Evolutionary conservation across 2,329 filamentous ascomycete species (phyloP).

Genomic region (Aspergillus proliferans): DNA sequence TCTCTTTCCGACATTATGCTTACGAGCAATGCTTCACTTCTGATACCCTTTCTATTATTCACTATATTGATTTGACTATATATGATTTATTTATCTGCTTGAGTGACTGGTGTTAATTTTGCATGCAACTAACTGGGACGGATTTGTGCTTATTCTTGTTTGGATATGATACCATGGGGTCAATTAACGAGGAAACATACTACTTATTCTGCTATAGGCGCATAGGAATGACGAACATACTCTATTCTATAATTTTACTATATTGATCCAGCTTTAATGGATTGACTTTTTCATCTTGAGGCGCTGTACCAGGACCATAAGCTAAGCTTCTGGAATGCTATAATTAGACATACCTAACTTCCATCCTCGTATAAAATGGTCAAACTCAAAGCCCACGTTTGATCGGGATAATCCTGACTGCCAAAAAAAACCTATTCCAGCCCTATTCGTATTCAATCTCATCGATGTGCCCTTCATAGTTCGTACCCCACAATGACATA

Average conservation of each 20-base stretch:
- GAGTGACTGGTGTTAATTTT: neutral
- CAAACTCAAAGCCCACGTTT: too few relatives aligned
- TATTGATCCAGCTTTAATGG: too few relatives aligned
- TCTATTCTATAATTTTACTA: neutral
- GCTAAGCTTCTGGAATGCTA: too few relatives aligned
- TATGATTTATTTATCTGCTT: neutral
- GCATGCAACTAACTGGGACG: neutral
- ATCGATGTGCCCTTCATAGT: too few relatives aligned
- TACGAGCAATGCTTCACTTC: neutral
- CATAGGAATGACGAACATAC: neutral
- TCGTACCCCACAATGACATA: neutral
- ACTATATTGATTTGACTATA: neutral
- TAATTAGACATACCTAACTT: too few relatives aligned
- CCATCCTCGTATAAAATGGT: too few relatives aligned
- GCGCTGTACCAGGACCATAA: too few relatives aligned
- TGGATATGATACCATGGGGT: neutral
- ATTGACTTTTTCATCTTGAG: too few relatives aligned
- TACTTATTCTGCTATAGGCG: neutral
- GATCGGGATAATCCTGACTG: too few relatives aligned
- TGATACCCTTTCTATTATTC: neutral
- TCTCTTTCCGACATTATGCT: too few relatives aligned
- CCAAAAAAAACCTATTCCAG: too few relatives aligned
- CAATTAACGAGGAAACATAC: neutral
- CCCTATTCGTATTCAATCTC: too few relatives aligned
- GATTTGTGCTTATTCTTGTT: neutral